These are phyloP conservation scores for Adansonia madagascariensis DNA, from an alignment of 441 rosid species.

Conservation along the genomic window DNA sequence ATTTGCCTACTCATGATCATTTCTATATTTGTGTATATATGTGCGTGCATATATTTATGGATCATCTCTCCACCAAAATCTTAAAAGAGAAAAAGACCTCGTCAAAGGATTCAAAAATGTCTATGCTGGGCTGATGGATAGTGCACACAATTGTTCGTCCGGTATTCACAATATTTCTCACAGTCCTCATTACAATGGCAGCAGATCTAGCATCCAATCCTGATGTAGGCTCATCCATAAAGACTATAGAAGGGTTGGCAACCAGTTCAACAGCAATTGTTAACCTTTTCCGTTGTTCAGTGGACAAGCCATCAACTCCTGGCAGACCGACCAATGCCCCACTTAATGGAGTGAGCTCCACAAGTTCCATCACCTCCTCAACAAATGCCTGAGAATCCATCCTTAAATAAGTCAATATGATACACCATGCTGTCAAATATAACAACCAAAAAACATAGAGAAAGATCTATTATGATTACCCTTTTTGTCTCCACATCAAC, in stretches of 20 bases:
- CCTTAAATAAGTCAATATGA: conserved; percentile 27
- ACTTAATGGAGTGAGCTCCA: conserved; percentile 76
- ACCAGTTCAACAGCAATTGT: conserved; percentile 95
- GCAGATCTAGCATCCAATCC: conserved; percentile 97
- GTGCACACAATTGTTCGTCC: conserved; percentile 98
- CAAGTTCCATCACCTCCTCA: conserved; percentile 97
- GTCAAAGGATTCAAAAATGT: conserved; percentile 94
- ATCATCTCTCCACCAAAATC: conserved; percentile 15
- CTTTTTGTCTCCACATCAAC: conserved; percentile 76
- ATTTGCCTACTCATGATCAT: conserved; percentile 3
- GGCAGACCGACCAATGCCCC: conserved; percentile 96
- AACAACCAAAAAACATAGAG: conserved; percentile 1
- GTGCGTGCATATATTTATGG: not conserved
- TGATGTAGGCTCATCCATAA: conserved; percentile 98
- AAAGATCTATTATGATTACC: conserved; percentile 42
- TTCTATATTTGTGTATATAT: not conserved
- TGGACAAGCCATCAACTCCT: conserved; percentile 92
- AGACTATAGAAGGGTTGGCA: conserved; percentile 94
- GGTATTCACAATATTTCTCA: conserved; percentile 93
- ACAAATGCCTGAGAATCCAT: conserved; percentile 73
- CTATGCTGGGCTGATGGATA: conserved; percentile 96
- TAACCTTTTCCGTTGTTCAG: conserved; percentile 90
- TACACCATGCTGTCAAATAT: conserved; percentile 23
- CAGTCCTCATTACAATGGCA: conserved; percentile 99
- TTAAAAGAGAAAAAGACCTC: conserved; percentile 54